Evolutionary conservation across 2,329 filamentous ascomycete genomes (phyloP).

Genomic region (Calonectria crousiana): DNA sequence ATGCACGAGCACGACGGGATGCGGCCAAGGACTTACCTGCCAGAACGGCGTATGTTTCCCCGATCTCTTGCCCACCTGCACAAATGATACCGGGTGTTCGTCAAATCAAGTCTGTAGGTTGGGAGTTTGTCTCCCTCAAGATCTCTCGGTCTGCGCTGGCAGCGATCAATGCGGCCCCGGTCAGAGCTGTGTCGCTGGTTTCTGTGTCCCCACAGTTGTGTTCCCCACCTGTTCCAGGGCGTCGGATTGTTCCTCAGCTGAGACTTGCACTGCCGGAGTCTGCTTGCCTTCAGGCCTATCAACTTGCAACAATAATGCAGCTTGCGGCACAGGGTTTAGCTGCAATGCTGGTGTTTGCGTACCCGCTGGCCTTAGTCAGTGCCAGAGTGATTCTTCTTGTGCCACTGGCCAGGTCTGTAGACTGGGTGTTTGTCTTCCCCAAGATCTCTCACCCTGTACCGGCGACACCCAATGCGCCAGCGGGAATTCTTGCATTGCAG

Average conservation of each 20-base stretch:
- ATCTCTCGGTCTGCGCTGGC: not conserved
- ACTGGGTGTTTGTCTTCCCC: constrained; percentile 1
- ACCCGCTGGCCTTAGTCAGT: not conserved
- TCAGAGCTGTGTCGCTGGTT: constrained; percentile 1
- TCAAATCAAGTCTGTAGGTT: not conserved
- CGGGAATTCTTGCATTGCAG: not conserved
- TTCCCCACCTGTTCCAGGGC: not conserved
- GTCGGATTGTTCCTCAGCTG: not conserved
- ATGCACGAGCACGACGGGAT: not conserved
- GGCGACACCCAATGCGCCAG: not conserved
- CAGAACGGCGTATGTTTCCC: constrained; percentile 3
- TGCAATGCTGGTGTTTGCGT: constrained; percentile 1
- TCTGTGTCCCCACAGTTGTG: constrained; percentile 2
- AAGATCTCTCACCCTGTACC: not conserved
- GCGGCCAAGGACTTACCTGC: constrained; percentile 1
- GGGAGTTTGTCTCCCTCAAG: not conserved
- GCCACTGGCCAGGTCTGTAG: not conserved
- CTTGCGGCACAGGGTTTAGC: not conserved
- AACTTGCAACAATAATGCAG: not conserved
- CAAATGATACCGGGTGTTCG: not conserved
- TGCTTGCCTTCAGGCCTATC: constrained; percentile 1
- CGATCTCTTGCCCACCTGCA: not conserved
- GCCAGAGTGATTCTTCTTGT: not conserved
- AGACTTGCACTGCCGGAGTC: constrained; percentile 8
- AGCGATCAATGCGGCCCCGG: not conserved